These are phyloP conservation scores for Colletotrichum zoysiae DNA, from an alignment of 2,329 filamentous ascomycete genomes.

Conservation along the genomic window DNA sequence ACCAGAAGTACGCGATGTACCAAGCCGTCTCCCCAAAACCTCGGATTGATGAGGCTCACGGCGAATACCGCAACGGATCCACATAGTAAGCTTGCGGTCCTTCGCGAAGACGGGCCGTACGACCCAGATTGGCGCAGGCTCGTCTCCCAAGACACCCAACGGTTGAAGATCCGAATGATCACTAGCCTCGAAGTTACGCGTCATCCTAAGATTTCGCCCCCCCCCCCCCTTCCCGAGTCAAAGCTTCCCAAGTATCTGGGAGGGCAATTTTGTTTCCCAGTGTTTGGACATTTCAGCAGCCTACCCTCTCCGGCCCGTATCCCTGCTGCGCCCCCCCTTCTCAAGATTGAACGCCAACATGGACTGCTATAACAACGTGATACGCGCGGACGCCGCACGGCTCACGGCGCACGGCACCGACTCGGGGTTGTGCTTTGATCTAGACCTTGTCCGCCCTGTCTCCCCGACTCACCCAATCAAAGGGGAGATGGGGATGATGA, in stretches of 20 bases:
- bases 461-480: constrained; percentile 8
- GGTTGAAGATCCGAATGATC: not conserved
- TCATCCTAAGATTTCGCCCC: constrained; percentile 23
- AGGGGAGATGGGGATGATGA: no score
- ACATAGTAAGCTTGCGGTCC: not conserved
- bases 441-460: not conserved
- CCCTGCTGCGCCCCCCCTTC: constrained; percentile 14
- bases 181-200: constrained; percentile 17
- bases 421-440: constrained; percentile 22
- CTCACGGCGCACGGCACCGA: constrained; percentile 25
- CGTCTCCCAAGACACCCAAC: constrained; percentile 9
- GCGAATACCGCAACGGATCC: not conserved
- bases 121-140: not conserved
- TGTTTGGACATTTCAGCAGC: constrained; percentile 10
- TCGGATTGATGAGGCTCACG: not conserved
- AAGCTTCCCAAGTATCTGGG: constrained; percentile 4
- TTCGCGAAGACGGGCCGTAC: not conserved
- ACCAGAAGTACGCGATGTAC: not conserved
- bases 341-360: not conserved
- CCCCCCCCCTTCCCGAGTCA: not conserved
- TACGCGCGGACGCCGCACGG: constrained; percentile 15
- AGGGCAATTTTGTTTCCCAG: not conserved
- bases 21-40: not conserved
- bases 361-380: not conserved
- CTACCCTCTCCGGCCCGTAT: constrained; percentile 3